phyloP scores from a whole-genome alignment of 371 early-diverging fungal genomes.

The Mortierella sp. region DNA sequence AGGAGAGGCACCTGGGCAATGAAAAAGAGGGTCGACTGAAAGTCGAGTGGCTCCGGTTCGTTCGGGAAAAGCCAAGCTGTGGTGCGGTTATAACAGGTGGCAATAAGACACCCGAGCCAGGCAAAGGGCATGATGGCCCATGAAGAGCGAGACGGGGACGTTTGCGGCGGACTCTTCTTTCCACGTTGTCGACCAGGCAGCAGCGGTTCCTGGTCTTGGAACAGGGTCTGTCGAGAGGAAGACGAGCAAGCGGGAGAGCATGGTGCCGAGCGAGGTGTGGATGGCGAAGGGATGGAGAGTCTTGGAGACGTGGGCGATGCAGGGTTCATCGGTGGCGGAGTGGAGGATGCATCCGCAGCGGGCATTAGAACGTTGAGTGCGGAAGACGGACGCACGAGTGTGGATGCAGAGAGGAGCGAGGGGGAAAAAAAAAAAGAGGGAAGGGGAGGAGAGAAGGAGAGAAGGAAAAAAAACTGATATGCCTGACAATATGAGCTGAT shows the following conservation, averaged over 20 bases:
- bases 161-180: not conserved
- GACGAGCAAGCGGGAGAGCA: not conserved
- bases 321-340: not conserved
- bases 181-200: not conserved
- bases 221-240: not conserved
- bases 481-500: not conserved
- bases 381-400: too few species aligned
- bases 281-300: not conserved
- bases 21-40: conserved; percentile 31
- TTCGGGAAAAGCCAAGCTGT: conserved; percentile 33
- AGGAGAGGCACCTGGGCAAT: conserved; percentile 29
- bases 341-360: not conserved
- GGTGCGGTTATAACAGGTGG: conserved; percentile 12
- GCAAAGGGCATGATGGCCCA: not conserved
- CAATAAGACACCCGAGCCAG: not conserved
- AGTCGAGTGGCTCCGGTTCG: conserved; percentile 41
- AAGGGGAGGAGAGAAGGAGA: not conserved
- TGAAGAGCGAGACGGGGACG: not conserved
- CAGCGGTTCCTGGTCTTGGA: not conserved
- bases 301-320: not conserved
- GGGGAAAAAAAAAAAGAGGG: not conserved
- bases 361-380: not conserved
- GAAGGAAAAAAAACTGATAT: not conserved
- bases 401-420: not conserved
- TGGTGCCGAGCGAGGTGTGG: not conserved